Evolutionary conservation across 2,329 filamentous ascomycete species (phyloP), one percentile per base, ranked within the genome.

Genomic region (Colletotrichum aenigma): DNA sequence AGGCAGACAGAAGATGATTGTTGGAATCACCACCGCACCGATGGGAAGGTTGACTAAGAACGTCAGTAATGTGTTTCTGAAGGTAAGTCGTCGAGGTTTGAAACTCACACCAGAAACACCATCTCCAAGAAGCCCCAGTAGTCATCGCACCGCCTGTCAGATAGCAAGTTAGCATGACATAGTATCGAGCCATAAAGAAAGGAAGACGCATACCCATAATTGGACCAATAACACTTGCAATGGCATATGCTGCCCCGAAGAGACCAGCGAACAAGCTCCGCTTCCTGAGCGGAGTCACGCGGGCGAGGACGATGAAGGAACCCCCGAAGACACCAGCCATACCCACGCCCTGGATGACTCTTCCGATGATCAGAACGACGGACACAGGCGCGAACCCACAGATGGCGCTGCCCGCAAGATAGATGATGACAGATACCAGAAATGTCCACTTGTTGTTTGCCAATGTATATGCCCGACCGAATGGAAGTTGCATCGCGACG

Each of bases 191-290:
- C 9, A 48, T 9, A 3, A 48, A 48, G 18, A n/a, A 21, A 48
- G 38, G 38, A 48, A 12, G 18, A 21, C 18, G 5, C 18, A 12
- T 48, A 48, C 38, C 43, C 43, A 86, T 86, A 77, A 86, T 85
- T 73, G 43, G 43, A 21, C 43, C 43, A 21, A 52, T 52, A 13
- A 52, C 43, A 21, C 73, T 10, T 36, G 85, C 85, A 62, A 88
- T 81, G 10, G 82, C 85, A 70, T 82, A 86, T 71, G 85, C 84
- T 10, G 78, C 82, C 16, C 81, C 82, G 32, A 86, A 80, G 6
- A 86, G 76, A 64, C 87, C 87, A 18, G 81, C 82, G 62, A 82
- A 85, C 43, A 85, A 65, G 24, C 84, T 81, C 8, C 83, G 76
- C 38, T 78, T 80, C 12, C 79, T 79, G 34, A 84, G 79, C 13